Base-by-base conservation (phyloP, 345 rosid species). In the Heritiera fomes region DNA sequence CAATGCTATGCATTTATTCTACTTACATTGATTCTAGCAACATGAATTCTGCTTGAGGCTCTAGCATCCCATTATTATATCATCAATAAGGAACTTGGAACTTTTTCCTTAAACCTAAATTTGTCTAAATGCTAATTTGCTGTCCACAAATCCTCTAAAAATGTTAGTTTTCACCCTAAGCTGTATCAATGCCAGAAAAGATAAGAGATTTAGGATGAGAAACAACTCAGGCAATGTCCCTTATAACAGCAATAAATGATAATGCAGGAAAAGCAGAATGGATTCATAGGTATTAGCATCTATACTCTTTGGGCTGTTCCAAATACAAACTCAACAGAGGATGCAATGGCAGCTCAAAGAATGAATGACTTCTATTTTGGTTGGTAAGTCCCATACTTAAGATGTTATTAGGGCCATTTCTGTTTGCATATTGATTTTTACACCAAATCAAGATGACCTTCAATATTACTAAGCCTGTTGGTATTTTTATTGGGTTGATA, bases 181-280 rank as follows among this genome's bases (percentile, higher is more conserved):
- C 17, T 50, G 18, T 50, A 11, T 50, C 55, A 14, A 50, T 13
- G 20, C 59, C 15, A 5, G 59, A 55, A 55, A 7, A 17, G 20
- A 17, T 55, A 47, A 55, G 12, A n/a, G n/a, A 34, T 5, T 30
- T 61, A 30, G 4, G 18, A 28, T 8, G 7, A 61, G 41, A 61
- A 61, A 15, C 1, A 59, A 13, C 9, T 56, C 9, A 56, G 28
- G 2, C n/a, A 56, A 56, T 20, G 3, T 30, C 28, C 11, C 28
- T n/a, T 58, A 58, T 58, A 38, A 38, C 11, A 63, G 28, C 20
- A 34, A 59, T 30, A 8, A 28, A 34, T 52, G 60, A 34, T 11
- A 56, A 55, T 74, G 86, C 83, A 85, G 86, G 78, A n/a, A 52
- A 87, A 75, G 76, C 90, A 83, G 59, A 40, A 71, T 38, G 87